Evolutionary conservation across 169 alveolate species (phyloP), one percentile per base, ranked within the genome.

Genomic region (Pseudocohnilembus persalinus): DNA sequence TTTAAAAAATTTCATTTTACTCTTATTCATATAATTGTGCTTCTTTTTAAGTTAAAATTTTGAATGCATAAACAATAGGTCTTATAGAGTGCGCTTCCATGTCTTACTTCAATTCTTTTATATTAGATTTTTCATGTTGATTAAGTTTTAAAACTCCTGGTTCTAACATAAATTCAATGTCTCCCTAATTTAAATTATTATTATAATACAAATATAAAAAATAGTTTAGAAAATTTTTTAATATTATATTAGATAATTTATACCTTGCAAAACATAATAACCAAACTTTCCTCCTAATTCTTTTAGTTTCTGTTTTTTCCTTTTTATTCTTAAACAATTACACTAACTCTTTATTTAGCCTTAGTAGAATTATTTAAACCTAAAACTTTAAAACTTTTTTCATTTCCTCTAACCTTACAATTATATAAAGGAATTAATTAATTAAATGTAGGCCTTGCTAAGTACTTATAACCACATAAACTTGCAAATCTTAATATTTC

Each of bases 1-100:
- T 91, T 91, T 29, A 89, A 82, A 0, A 83, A 34, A 84, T 85
- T 85, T 80, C 81, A 11, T 11, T 49, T 49, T 49, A 91, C 82
- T 91, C 76, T 74, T 80, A 75, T 33, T 73, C 77, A 81, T 84
- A 91, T 65, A 15, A 75, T 34, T 28, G 29, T 33, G 94, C 86
- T 29, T 88, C 92, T 76, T 83, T 82, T 72, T 82, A 86, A 35
- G 76, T 80, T 82, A 91, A 81, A 0, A 34, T 74, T 74, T 74
- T 82, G 1, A 74, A 73, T n/a, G 87, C 81, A 74, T 82, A 82
- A 24, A 82, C 32, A 1, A 82, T 82, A 64, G 75, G 34, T 74
- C 87, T 82, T 0, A 82, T 74, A 11, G 68, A 49, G 20, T 49
- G 68, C 4, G 26, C 20, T 49, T 49, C 68, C 4, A 49, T 11